Conservation (phyloP, 768 basidiomycete species). For the Cantharellus cinnabarinus region DNA sequence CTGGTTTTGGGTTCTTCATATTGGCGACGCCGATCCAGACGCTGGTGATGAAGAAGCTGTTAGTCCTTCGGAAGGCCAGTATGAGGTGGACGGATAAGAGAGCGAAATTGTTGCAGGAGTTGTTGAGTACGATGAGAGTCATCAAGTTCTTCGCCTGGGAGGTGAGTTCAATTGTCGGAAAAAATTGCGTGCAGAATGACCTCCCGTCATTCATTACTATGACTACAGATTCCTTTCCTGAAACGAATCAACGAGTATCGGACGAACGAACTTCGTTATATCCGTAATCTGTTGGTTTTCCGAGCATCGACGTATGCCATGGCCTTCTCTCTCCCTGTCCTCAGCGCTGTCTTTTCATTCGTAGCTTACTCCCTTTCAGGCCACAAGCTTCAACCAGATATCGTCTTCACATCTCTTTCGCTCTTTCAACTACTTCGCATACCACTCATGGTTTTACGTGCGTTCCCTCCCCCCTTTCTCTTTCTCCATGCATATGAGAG, state of each 20-base stretch:
- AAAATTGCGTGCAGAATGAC: background rate
- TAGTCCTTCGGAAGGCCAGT: constrained; percentile 43
- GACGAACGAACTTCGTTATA: constrained; percentile 46
- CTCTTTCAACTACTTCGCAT: constrained; percentile 68
- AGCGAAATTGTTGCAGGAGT: constrained; percentile 73
- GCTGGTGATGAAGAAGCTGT: constrained; percentile 49
- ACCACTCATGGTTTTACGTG: constrained; percentile 55
- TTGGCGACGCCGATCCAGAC: constrained; percentile 56
- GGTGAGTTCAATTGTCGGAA: constrained; percentile 34
- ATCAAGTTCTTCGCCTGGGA: constrained; percentile 50
- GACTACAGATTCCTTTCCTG: constrained; percentile 52
- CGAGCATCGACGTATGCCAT: constrained; percentile 49
- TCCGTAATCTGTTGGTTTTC: constrained; percentile 44
- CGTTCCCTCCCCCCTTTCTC: constrained; percentile 7
- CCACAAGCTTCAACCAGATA: constrained; percentile 43
- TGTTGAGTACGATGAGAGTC: constrained; percentile 74
- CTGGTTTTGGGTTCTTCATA: constrained; percentile 42
- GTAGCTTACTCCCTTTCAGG: constrained; percentile 39
- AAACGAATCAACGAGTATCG: constrained; percentile 50
- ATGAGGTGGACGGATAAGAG: constrained; percentile 84
- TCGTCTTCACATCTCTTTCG: constrained; percentile 67
- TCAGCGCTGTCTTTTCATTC: constrained; percentile 51
- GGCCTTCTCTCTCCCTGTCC: constrained; percentile 46
- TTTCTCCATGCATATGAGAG: background rate
- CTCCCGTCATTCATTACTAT: background rate